Evolutionary conservation across 352 stramenopile species (phyloP).

Genomic region (Globisporangium parvum): DNA sequence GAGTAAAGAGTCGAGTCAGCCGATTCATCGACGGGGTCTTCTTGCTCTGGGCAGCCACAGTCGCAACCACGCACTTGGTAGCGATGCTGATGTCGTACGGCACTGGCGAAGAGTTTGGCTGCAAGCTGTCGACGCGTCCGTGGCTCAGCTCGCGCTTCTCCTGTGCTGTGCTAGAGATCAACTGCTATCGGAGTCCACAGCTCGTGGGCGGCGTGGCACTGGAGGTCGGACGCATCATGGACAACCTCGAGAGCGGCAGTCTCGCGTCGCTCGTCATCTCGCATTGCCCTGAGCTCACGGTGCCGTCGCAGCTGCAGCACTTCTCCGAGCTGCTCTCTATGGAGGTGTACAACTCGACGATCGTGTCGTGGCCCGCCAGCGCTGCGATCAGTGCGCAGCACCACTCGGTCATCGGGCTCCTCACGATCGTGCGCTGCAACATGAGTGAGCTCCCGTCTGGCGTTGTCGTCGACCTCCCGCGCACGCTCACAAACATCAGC

Average conservation of each 20-base stretch:
- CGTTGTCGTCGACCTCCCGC: constrained; percentile 3
- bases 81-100: constrained; percentile 8
- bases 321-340: constrained; percentile 23
- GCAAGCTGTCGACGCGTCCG: constrained; percentile 20
- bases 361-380: constrained; percentile 16
- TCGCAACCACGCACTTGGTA: constrained; percentile 15
- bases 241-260: constrained; percentile 12
- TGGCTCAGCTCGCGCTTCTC: constrained; percentile 23
- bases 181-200: constrained; percentile 11
- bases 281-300: constrained; percentile 17
- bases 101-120: constrained; percentile 12
- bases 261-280: constrained; percentile 22
- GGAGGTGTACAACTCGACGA: constrained; percentile 29
- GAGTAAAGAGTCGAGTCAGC: constrained; percentile 5
- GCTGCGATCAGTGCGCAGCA: constrained; percentile 16
- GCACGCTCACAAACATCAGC: constrained; percentile 7
- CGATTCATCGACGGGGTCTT: constrained; percentile 18
- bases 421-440: constrained; percentile 7
- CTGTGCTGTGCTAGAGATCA: constrained; percentile 10
- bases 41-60: constrained; percentile 18
- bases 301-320: constrained; percentile 17
- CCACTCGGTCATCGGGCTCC: constrained; percentile 9
- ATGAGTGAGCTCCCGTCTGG: constrained; percentile 7
- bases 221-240: constrained; percentile 10
- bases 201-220: constrained; percentile 6